phyloP scores from a whole-genome alignment of 257 asterid genomes.

The Solanum ossicruentum region DNA sequence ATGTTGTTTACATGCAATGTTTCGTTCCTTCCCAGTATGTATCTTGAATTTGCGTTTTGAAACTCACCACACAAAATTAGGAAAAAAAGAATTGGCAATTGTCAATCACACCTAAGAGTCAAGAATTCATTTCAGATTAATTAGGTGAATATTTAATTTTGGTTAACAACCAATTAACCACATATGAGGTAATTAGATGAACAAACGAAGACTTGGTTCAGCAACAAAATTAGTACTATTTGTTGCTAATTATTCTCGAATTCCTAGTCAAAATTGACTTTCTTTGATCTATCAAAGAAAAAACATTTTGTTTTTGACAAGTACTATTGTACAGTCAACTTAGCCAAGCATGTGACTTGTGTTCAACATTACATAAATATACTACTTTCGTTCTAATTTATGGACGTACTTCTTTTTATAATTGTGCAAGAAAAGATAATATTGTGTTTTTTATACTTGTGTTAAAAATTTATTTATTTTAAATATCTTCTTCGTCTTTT shows the following conservation, averaged over 20 bases:
- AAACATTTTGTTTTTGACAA: not conserved
- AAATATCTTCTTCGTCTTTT: too few species aligned
- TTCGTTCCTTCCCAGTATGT: not conserved
- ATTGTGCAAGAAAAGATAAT: too few species aligned
- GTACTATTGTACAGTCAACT: not conserved
- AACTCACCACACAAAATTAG: not conserved
- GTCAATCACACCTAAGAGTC: not conserved
- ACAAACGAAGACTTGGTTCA: not conserved
- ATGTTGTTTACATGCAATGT: not conserved
- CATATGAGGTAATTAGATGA: not conserved
- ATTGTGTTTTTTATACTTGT: too few species aligned
- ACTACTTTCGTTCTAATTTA: too few species aligned
- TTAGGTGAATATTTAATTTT: not conserved
- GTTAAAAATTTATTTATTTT: too few species aligned
- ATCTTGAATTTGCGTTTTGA: not conserved
- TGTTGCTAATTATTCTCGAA: not conserved
- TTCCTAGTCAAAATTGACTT: not conserved
- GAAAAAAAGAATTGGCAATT: not conserved
- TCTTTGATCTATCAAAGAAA: not conserved
- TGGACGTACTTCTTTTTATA: too few species aligned
- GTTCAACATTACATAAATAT: not conserved
- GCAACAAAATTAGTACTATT: too few species aligned
- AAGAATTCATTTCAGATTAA: not conserved
- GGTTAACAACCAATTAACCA: not conserved
- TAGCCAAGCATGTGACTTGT: not conserved